phyloP scores from a whole-genome alignment of 1,139 yeast species.

The Pichia sp. region DNA sequence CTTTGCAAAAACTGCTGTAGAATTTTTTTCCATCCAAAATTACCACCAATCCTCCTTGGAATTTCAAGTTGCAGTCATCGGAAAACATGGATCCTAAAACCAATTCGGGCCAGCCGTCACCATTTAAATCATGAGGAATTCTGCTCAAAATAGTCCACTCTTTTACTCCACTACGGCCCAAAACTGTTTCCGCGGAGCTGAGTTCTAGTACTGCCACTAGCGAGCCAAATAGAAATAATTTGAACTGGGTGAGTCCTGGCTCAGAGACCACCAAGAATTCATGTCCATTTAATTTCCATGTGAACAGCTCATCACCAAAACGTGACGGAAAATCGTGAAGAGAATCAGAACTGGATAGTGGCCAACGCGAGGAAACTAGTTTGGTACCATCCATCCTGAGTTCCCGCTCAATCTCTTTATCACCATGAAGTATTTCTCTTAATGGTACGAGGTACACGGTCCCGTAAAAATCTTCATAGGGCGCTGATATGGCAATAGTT shows the following conservation, averaged over 20 bases:
- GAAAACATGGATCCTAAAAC: constrained; percentile 42
- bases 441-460: constrained; percentile 40
- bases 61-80: constrained; percentile 27
- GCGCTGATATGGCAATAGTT: constrained; percentile 47
- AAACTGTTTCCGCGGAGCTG: constrained; percentile 20
- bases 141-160: constrained; percentile 32
- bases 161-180: constrained; percentile 40
- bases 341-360: background rate
- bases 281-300: constrained; percentile 24
- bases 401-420: background rate
- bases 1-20: constrained; percentile 5
- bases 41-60: constrained; percentile 42
- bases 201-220: constrained; percentile 20
- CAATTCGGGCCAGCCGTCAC: constrained; percentile 39
- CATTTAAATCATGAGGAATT: constrained; percentile 33
- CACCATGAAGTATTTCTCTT: constrained; percentile 11
- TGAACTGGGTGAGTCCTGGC: constrained; percentile 34
- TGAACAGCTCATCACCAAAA: constrained; percentile 33
- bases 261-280: constrained; percentile 35
- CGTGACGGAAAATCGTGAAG: constrained; percentile 23
- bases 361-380: background rate
- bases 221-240: constrained; percentile 18
- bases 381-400: background rate
- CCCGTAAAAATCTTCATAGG: constrained; percentile 40
- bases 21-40: constrained; percentile 36